A percentile compares a stretch with the other conserved stretches of the same genome.
phyloP scores from a whole-genome alignment of 2,329 filamentous ascomycete species.

The Anthostomella pinea region DNA sequence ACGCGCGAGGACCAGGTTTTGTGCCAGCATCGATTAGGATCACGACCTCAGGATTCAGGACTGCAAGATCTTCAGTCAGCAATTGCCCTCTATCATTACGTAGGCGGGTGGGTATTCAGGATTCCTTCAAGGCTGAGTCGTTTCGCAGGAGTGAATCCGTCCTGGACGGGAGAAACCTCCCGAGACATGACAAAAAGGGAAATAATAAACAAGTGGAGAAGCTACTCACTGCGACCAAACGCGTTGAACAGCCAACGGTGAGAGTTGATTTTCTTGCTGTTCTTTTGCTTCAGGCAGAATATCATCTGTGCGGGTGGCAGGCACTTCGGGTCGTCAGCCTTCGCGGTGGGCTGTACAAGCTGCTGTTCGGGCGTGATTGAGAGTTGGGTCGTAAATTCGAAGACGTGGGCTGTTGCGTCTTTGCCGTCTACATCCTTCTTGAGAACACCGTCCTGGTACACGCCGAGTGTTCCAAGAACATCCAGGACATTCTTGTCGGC shows the following conservation, averaged over 20 bases:
- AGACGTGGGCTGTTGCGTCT: conserved; percentile 90
- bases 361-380: conserved; percentile 92
- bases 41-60: conserved; percentile 89
- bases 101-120: too few species aligned
- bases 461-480: conserved; percentile 82
- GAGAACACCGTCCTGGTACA: conserved; percentile 96
- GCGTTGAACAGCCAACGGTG: conserved; percentile 96
- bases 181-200: too few species aligned
- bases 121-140: too few species aligned
- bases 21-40: conserved; percentile 93
- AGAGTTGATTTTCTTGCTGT: conserved; percentile 98
- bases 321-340: conserved; percentile 58
- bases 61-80: too few species aligned
- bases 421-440: conserved; percentile 95
- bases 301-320: conserved; percentile 95
- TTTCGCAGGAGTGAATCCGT: too few species aligned
- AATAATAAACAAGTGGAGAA: too few species aligned
- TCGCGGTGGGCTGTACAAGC: conserved; percentile 82
- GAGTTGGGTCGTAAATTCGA: conserved; percentile 93
- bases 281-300: conserved; percentile 95
- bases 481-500: conserved; percentile 92
- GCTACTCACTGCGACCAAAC: conserved; percentile 88
- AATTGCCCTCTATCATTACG: too few species aligned
- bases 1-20: conserved; percentile 83
- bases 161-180: too few species aligned